Evolutionary conservation across 2,329 filamentous ascomycete species (phyloP), one percentile per base, ranked within the genome.

Genomic region (Calonectria pseudoreteaudii): DNA sequence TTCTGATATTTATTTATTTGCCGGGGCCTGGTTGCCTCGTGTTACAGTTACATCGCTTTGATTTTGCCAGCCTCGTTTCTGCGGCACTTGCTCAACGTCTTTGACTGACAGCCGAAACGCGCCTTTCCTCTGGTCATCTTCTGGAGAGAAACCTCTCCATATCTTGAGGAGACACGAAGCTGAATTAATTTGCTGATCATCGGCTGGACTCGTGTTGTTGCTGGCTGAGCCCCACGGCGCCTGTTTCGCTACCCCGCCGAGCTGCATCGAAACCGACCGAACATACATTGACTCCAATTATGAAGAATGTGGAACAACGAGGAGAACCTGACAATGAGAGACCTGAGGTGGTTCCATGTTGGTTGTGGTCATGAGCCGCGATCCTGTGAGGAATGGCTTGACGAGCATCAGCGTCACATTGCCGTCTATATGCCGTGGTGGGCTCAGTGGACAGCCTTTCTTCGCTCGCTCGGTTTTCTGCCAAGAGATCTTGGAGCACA

Each of bases 351-450:
- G 56, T 62, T 62, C 41, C 56, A 62, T 16, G 34, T 62, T 7
- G 56, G 34, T 2, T 36, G 18, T 10, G 56, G 34, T 23, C 38
- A n/a, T 14, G 56, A 62, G 23, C 56, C 56, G 3, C 56, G 56
- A 1, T 62, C 36, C 16, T 62, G 56, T 14, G 56, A 62, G 34
- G 56, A 62, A 26, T 62, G 56, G 56, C 56, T 62, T 28, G 56
- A 41, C 23, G 14, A 62, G 9, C 2, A 23, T 18, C 56, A 41
- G 26, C 56, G 56, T 7, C 34, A 28, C 26, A n/a, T 62, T 20
- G n/a, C 56, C 18, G 56, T 62, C 38, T 62, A 62, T 34, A 62
- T 62, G 56, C 56, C 56, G 36, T 62, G 56, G 34, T 62, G 56
- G 56, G 56, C 56, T 41, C 56, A 62, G 34, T 62, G 56, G 56